Evolutionary conservation across 805 yeast species (phyloP).

Genomic region (Brettanomyces bruxellensis): DNA sequence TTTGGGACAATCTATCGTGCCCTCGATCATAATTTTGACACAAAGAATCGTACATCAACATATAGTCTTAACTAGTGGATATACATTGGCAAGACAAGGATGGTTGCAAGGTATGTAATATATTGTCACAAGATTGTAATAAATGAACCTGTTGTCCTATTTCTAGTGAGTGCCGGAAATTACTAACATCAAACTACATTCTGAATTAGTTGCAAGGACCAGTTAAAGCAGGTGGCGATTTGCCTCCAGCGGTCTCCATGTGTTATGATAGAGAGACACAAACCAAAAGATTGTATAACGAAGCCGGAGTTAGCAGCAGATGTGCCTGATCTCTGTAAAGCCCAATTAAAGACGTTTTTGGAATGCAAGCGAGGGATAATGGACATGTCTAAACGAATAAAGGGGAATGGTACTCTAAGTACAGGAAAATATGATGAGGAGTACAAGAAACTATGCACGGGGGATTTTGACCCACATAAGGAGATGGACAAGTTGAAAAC

Average conservation of each 20-base stretch:
- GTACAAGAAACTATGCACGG: constrained; percentile 66
- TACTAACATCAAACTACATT: neutral
- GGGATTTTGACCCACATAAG: constrained; percentile 73
- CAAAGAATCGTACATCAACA: too few relatives aligned
- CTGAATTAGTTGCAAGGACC: constrained; percentile 73
- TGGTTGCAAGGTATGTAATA: constrained; percentile 46
- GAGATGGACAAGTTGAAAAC: constrained; percentile 67
- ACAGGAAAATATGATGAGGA: constrained; percentile 91
- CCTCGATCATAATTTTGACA: too few relatives aligned
- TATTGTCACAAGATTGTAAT: neutral
- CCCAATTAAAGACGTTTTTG: constrained; percentile 75
- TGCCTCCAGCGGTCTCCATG: constrained; percentile 96
- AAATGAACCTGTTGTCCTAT: neutral
- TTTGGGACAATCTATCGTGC: too few relatives aligned
- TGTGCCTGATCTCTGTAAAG: constrained; percentile 80
- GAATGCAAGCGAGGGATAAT: constrained; percentile 89
- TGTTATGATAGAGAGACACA: constrained; percentile 80
- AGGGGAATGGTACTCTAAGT: constrained; percentile 89
- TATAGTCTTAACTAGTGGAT: too few relatives aligned
- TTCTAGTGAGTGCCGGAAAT: neutral
- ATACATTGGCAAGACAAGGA: constrained; percentile 9
- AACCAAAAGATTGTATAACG: constrained; percentile 80
- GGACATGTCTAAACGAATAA: constrained; percentile 83
- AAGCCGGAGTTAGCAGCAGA: constrained; percentile 69
- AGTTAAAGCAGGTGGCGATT: constrained; percentile 88